Conservation (phyloP, 805 yeast genomes). For the Candida pseudofarinosa region DNA sequence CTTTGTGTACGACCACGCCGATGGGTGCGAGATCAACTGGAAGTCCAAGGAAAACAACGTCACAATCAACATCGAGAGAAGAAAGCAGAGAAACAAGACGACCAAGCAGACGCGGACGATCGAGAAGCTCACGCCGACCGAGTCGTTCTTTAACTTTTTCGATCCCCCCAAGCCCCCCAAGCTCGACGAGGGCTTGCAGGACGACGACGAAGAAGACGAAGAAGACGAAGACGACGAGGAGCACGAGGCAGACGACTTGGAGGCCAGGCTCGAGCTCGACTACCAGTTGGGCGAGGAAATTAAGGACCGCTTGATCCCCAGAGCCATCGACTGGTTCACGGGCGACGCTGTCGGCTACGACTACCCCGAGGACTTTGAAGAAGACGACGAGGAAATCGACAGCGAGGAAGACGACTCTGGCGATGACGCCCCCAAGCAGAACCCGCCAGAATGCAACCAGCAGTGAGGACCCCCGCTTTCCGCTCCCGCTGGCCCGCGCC, state of each 20-base stretch:
- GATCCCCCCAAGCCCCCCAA: constrained; percentile 82
- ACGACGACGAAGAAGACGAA: constrained; percentile 47
- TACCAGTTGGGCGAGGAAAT: constrained; percentile 95
- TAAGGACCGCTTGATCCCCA: constrained; percentile 91
- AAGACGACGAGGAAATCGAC: constrained; percentile 58
- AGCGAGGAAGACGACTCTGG: constrained; percentile 54
- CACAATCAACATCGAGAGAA: constrained; percentile 82
- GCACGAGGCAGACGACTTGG: constrained; percentile 63
- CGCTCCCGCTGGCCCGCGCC: too few relatives aligned
- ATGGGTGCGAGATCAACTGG: constrained; percentile 87
- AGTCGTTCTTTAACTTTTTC: constrained; percentile 93
- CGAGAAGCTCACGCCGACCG: constrained; percentile 90
- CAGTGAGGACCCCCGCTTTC: constrained; percentile 29
- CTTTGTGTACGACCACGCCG: constrained; percentile 95
- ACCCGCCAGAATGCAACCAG: constrained; percentile 78
- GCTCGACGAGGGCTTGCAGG: constrained; percentile 35
- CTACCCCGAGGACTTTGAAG: constrained; percentile 55
- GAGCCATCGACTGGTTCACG: constrained; percentile 98
- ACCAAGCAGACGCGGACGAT: constrained; percentile 95
- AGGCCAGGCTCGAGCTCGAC: constrained; percentile 82
- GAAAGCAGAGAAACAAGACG: constrained; percentile 95
- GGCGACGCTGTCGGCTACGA: constrained; percentile 87
- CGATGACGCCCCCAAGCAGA: constrained; percentile 51
- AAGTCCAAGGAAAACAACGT: constrained; percentile 72
- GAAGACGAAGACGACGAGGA: constrained; percentile 42